Conservation (phyloP, 768 basidiomycete genomes). For the Neoboletus brunneissimus region DNA sequence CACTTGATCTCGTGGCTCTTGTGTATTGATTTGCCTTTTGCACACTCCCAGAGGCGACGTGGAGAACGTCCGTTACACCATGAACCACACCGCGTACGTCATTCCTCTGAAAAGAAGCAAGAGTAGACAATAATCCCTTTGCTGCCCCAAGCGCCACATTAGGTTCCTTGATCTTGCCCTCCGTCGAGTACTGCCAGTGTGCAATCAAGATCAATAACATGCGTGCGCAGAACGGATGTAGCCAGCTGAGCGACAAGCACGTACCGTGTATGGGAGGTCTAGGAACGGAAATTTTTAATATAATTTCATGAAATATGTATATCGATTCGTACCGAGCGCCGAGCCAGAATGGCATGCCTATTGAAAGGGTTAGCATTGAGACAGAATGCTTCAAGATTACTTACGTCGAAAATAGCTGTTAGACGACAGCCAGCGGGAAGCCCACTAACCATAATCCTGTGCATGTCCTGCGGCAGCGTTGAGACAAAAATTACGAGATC, state of each 20-base stretch:
- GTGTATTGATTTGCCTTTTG: slow-evolving; percentile 62
- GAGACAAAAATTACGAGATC: slow-evolving; percentile 1
- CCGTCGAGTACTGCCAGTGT: slow-evolving; percentile 74
- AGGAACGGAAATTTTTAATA: slow-evolving; percentile 2
- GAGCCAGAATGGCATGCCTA: slow-evolving; percentile 85
- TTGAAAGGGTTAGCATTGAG: not conserved
- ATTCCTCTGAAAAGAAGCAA: slow-evolving; percentile 70
- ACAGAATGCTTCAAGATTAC: slow-evolving; percentile 21
- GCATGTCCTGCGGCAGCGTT: slow-evolving; percentile 51
- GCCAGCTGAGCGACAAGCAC: slow-evolving; percentile 11
- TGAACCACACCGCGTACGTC: slow-evolving; percentile 79
- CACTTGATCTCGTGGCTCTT: slow-evolving; percentile 65
- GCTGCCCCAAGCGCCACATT: slow-evolving; percentile 87
- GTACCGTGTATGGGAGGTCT: slow-evolving; percentile 71
- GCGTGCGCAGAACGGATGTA: not conserved
- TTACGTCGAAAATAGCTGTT: slow-evolving; percentile 76
- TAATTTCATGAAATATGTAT: not conserved
- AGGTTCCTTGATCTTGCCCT: slow-evolving; percentile 94
- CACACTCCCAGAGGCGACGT: slow-evolving; percentile 64
- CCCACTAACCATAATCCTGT: slow-evolving; percentile 73
- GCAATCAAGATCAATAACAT: not conserved
- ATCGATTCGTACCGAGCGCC: slow-evolving; percentile 56
- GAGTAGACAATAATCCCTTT: slow-evolving; percentile 76
- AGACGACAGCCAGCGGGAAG: slow-evolving; percentile 87
- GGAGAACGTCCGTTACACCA: slow-evolving; percentile 71